Base-by-base conservation (phyloP, 164 flowering plant genomes). In the Nelumbo lutea region DNA sequence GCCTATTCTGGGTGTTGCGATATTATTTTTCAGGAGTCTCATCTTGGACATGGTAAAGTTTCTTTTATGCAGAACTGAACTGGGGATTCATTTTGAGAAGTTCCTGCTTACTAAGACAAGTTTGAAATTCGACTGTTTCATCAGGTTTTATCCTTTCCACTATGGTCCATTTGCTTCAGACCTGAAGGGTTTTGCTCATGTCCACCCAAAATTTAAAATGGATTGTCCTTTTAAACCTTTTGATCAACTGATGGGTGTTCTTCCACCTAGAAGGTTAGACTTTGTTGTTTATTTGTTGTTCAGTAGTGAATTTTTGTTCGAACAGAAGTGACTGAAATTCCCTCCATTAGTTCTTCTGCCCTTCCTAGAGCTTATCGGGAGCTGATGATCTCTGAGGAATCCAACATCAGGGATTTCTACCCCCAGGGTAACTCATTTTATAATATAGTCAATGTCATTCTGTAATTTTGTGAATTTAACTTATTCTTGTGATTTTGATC, bases 91-190 rank as follows among this genome's bases (percentile, higher is more conserved):
- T 53, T 42, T 38, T 59, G 57, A 48, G 7, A 48, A 62, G 15
- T 9, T 38, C 10, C 4, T 2, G 44, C 40, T 39, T 40, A 9
- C 10, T 44, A 8, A 50, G 48, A 47, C 42, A 65, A 66, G 10
- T 42, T 8, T 42, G 4, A 39, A 44, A 45, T 53, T 45, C 3
- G 9, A 46, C 10, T 41, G 7, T 61, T 42, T 1, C 6, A 27
- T 45, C 69, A 85, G 90, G 88, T 84, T 64, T 62, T 87, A 81
- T 69, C 83, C 87, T 2, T 81, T 58, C 15, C 82, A 85, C 47
- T 79, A 81, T 72, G 88, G 83, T 39, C 86, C 87, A 1, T 83
- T 84, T 74, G 87, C 85, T n/a, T 87, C 91, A 0, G 88, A 87
- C 39, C 42, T 84, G 2, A 78, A 73, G 50, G 84, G 88, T 0